Conservation (phyloP, 352 stramenopile species). For the Phytophthora megakarya region DNA sequence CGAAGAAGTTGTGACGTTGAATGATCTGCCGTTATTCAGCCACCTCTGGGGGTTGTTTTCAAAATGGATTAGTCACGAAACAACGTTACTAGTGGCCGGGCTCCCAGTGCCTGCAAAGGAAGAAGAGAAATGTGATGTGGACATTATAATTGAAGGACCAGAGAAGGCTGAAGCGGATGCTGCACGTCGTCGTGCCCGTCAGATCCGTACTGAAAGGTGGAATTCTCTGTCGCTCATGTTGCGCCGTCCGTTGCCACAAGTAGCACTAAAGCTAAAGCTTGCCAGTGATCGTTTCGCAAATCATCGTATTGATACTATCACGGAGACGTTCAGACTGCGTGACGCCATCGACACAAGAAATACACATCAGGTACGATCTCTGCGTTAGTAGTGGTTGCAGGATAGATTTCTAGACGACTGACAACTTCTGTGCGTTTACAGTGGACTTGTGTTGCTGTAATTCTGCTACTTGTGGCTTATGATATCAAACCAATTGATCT, state of each 20-base stretch:
- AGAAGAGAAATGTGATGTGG: slow-evolving; percentile 15
- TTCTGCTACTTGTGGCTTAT: slow-evolving; percentile 73
- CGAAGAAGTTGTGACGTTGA: slow-evolving; percentile 68
- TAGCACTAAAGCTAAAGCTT: slow-evolving; percentile 58
- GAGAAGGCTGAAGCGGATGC: slow-evolving; percentile 48
- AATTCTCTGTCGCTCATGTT: slow-evolving; percentile 75
- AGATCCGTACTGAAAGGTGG: slow-evolving; percentile 63
- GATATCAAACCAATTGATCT: slow-evolving; percentile 48
- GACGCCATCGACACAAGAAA: slow-evolving; percentile 73
- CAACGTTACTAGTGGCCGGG: slow-evolving; percentile 57
- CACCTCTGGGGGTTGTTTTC: slow-evolving; percentile 78
- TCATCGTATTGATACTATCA: slow-evolving; percentile 59
- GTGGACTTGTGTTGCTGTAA: slow-evolving; percentile 71
- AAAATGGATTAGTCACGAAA: slow-evolving; percentile 74
- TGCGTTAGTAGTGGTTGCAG: not conserved
- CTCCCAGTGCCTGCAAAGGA: slow-evolving; percentile 33
- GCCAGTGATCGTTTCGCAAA: slow-evolving; percentile 56
- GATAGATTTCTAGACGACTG: slow-evolving; percentile 3
- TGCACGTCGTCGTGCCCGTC: slow-evolving; percentile 46
- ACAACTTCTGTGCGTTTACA: slow-evolving; percentile 20
- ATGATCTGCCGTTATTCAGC: slow-evolving; percentile 71
- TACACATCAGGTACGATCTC: slow-evolving; percentile 51
- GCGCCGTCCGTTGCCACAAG: slow-evolving; percentile 51
- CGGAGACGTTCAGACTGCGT: slow-evolving; percentile 59
- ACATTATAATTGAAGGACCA: slow-evolving; percentile 11